phyloP scores from a whole-genome alignment of 2,329 filamentous ascomycete species.

The Fusarium globosum region DNA sequence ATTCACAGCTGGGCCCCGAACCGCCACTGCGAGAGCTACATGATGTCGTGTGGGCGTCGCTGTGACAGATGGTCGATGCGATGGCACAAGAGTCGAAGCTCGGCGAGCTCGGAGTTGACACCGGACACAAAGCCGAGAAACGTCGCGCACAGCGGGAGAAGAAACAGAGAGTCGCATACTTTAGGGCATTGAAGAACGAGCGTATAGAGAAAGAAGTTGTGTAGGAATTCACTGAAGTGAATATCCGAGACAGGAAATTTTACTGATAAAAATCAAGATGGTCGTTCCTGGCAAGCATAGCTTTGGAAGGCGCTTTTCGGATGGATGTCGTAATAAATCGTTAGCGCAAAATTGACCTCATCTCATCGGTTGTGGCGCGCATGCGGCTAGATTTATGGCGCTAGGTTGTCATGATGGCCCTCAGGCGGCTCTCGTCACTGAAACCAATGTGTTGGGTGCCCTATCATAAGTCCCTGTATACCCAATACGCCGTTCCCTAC shows the following conservation, averaged over 20 bases:
- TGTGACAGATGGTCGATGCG: constrained; percentile 23
- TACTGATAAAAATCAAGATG: not conserved
- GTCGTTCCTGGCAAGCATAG: not conserved
- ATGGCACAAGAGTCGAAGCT: constrained; percentile 38
- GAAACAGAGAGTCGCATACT: constrained; percentile 45
- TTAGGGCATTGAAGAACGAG: not conserved
- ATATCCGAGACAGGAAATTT: not conserved
- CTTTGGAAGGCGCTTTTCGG: not conserved
- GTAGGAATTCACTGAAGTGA: not conserved
- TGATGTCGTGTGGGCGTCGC: constrained; percentile 9
- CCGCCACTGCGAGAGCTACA: constrained; percentile 2
- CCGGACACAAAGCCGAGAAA: constrained; percentile 50
- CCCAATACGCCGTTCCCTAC: not conserved
- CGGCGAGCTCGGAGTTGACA: constrained; percentile 48
- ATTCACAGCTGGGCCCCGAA: not conserved
- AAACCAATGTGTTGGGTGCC: not conserved
- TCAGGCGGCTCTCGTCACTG: not conserved
- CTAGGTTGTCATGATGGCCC: constrained; percentile 6
- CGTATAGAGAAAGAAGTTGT: not conserved
- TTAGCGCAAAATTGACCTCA: constrained; percentile 21
- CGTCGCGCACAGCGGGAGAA: constrained; percentile 42
- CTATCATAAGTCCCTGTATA: not conserved
- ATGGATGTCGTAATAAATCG: constrained; percentile 36
- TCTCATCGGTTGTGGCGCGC: constrained; percentile 14
- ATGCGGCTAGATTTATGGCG: constrained; percentile 5